Conservation (phyloP, 176 grass and related monocot genomes). For the Poa annua region DNA sequence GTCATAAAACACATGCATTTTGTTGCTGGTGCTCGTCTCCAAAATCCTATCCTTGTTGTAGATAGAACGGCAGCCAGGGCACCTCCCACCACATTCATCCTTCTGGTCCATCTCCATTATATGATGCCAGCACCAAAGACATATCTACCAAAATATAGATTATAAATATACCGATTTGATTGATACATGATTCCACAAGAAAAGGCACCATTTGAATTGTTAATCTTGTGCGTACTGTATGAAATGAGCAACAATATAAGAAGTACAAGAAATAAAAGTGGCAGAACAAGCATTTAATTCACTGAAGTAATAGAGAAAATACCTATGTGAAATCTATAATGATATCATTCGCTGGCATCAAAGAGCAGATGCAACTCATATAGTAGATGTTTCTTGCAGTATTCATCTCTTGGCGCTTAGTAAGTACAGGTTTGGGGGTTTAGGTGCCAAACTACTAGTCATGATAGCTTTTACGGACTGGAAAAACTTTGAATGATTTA, state of each 20-base stretch:
- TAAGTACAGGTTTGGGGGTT: background rate
- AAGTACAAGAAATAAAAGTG: slow-evolving; percentile 2
- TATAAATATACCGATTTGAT: slow-evolving; percentile 14
- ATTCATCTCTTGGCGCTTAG: slow-evolving; percentile 5
- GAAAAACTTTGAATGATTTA: background rate
- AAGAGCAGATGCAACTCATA: background rate
- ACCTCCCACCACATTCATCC: slow-evolving; percentile 54
- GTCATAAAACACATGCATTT: slow-evolving; percentile 55
- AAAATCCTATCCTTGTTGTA: slow-evolving; percentile 76
- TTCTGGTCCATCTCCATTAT: slow-evolving; percentile 61
- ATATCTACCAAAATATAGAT: slow-evolving; percentile 60
- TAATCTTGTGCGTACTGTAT: slow-evolving; percentile 27
- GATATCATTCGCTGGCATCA: slow-evolving; percentile 1
- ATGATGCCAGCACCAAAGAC: slow-evolving; percentile 73
- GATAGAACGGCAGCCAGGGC: slow-evolving; percentile 64
- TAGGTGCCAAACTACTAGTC: background rate
- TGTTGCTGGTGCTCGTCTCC: slow-evolving; percentile 39
- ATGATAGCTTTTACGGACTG: background rate
- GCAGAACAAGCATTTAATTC: slow-evolving; percentile 19
- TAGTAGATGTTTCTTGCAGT: slow-evolving; percentile 11
- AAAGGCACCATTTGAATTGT: slow-evolving; percentile 7
- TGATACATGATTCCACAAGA: slow-evolving; percentile 30
- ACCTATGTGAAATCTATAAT: background rate
- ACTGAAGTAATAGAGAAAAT: background rate
- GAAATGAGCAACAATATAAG: background rate